Percentiles rank a stretch among this genome's conserved stretches.
These are phyloP conservation scores for Dioszegia aurantiaca DNA, from an alignment of 768 basidiomycete genomes.

Conservation along the genomic window DNA sequence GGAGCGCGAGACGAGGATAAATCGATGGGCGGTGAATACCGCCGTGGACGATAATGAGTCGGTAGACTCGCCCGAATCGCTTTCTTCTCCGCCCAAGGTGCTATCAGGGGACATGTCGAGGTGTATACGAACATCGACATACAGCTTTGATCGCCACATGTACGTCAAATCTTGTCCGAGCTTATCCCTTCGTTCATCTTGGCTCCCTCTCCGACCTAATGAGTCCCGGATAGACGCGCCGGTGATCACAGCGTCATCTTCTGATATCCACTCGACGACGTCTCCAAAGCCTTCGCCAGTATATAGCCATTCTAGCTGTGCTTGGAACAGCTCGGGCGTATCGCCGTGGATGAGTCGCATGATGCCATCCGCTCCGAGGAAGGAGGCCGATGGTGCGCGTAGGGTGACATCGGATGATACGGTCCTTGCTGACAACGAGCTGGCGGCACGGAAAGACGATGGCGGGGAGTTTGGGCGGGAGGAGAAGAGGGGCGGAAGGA, in stretches of 20 bases:
- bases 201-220: slow-evolving; percentile 53
- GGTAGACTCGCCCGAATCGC: slow-evolving; percentile 27
- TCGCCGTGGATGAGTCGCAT: slow-evolving; percentile 40
- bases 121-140: slow-evolving; percentile 82
- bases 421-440: slow-evolving; percentile 17
- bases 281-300: slow-evolving; percentile 79
- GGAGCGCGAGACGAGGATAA: slow-evolving; percentile 83
- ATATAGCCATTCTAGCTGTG: slow-evolving; percentile 87
- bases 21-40: slow-evolving; percentile 87
- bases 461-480: slow-evolving; percentile 20
- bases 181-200: slow-evolving; percentile 70
- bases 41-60: slow-evolving; percentile 60
- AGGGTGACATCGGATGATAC: slow-evolving; percentile 21
- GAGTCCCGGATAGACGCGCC: slow-evolving; percentile 53
- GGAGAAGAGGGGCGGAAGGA: slow-evolving; percentile 24
- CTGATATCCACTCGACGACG: slow-evolving; percentile 55
- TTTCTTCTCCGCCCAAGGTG: background rate
- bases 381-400: background rate
- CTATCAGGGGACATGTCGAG: slow-evolving; percentile 48
- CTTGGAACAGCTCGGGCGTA: slow-evolving; percentile 76
- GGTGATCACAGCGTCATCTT: slow-evolving; percentile 16
- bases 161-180: slow-evolving; percentile 88
- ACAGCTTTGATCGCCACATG: slow-evolving; percentile 94
- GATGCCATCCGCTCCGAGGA: slow-evolving; percentile 11
- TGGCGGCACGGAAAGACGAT: slow-evolving; percentile 15